Evolutionary conservation across 257 asterid species (phyloP).

Genomic region (Nicotiana undulata): DNA sequence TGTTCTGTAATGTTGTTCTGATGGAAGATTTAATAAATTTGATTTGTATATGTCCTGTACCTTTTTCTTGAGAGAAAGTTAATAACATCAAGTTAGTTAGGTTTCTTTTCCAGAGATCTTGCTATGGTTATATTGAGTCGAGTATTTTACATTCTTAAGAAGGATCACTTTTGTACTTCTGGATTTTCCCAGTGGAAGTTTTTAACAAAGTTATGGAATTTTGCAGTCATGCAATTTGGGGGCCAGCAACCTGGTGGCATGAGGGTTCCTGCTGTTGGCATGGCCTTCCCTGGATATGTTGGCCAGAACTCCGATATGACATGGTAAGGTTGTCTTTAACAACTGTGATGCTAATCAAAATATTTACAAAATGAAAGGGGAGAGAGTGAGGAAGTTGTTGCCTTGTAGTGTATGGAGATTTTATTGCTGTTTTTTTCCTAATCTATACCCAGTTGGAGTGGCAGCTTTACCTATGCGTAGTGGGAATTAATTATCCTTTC

Average conservation of each 20-base stretch:
- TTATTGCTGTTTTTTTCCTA: not conserved
- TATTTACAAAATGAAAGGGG: not conserved
- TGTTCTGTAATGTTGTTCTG: not conserved
- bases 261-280: constrained; percentile 98
- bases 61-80: too few species aligned
- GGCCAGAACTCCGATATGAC: constrained; percentile 90
- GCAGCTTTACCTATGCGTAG: not conserved
- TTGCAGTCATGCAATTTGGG: constrained; percentile 84
- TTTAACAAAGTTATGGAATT: not conserved
- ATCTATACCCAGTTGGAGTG: not conserved
- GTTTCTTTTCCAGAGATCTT: too few species aligned
- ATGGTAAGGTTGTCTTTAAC: constrained; percentile 40
- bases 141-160: not conserved
- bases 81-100: too few species aligned
- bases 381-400: not conserved
- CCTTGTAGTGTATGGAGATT: not conserved
- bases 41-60: not conserved
- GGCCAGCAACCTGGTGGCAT: constrained; percentile 86
- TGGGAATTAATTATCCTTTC: not conserved
- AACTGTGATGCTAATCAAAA: not conserved
- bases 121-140: not conserved
- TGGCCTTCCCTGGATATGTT: constrained; percentile 98
- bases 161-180: not conserved
- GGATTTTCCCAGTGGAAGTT: not conserved
- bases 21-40: not conserved